Evolutionary conservation across 305 asterid genomes (phyloP).

Genomic region (Coffea humblotiana): DNA sequence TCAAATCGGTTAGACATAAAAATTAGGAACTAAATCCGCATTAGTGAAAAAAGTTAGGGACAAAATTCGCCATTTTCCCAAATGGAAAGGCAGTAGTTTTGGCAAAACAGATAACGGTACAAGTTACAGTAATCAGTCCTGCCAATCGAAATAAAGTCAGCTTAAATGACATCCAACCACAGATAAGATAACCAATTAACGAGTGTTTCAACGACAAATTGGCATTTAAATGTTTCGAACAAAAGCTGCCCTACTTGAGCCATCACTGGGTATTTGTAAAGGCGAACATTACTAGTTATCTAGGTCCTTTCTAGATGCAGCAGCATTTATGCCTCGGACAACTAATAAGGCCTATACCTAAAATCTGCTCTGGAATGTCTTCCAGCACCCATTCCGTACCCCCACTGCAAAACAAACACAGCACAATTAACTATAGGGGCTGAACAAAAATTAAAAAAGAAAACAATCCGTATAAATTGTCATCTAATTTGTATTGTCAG

Average conservation of each 20-base stretch:
- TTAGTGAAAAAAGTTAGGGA: no score
- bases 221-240: not conserved
- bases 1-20: no score
- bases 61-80: no score
- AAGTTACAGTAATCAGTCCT: not conserved
- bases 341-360: slow-evolving; percentile 86
- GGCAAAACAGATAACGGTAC: not conserved
- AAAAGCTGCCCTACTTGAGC: not conserved
- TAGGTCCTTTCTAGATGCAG: slow-evolving; percentile 3
- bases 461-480: not conserved
- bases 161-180: not conserved
- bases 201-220: no score
- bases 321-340: slow-evolving; percentile 2
- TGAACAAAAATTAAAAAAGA: not conserved
- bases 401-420: slow-evolving; percentile 65
- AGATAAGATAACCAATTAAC: not conserved
- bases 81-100: no score
- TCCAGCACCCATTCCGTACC: slow-evolving; percentile 84
- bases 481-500: not conserved
- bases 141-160: not conserved
- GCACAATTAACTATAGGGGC: not conserved
- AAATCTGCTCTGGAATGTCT: slow-evolving; percentile 81
- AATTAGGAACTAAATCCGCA: no score
- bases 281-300: not conserved
- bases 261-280: not conserved